These are phyloP conservation scores for Papiliotrema fonsecae DNA, from an alignment of 1,284 basidiomycete genomes.

Conservation along the genomic window DNA sequence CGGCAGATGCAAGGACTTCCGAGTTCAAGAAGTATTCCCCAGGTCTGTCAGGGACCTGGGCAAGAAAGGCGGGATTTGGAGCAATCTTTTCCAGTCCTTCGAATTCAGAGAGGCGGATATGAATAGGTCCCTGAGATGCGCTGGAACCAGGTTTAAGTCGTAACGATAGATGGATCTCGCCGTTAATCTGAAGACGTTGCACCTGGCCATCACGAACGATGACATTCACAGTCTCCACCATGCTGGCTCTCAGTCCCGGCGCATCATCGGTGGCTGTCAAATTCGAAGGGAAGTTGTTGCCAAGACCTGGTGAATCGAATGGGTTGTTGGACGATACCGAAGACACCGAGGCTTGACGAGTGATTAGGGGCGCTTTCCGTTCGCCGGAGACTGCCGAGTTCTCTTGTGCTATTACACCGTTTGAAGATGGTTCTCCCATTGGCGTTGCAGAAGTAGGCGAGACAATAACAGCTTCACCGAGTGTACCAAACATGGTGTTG, in stretches of 20 bases:
- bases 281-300: slow-evolving; percentile 3
- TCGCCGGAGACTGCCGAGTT: no score
- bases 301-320: slow-evolving; percentile 36
- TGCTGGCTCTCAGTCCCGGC: slow-evolving; percentile 45
- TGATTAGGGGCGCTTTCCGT: no score
- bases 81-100: slow-evolving; percentile 53
- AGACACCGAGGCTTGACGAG: slow-evolving; percentile 25
- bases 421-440: no score
- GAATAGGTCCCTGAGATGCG: slow-evolving; percentile 28
- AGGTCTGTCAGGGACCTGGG: slow-evolving; percentile 43
- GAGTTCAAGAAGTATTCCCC: slow-evolving; percentile 52
- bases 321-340: slow-evolving; percentile 39
- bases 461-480: no score
- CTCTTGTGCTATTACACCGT: no score
- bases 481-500: slow-evolving; percentile 46
- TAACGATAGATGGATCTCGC: slow-evolving; percentile 49
- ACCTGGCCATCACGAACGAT: slow-evolving; percentile 47
- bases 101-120: slow-evolving; percentile 50
- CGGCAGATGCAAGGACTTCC: slow-evolving; percentile 36
- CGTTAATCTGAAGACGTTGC: slow-evolving; percentile 51
- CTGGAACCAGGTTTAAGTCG: slow-evolving; percentile 3
- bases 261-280: slow-evolving; percentile 8
- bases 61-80: slow-evolving; percentile 52
- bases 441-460: no score
- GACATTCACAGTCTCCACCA: slow-evolving; percentile 53